These are phyloP conservation scores for Talaromyces amestolkiae DNA, from an alignment of 2,329 filamentous ascomycete species.

Conservation along the genomic window DNA sequence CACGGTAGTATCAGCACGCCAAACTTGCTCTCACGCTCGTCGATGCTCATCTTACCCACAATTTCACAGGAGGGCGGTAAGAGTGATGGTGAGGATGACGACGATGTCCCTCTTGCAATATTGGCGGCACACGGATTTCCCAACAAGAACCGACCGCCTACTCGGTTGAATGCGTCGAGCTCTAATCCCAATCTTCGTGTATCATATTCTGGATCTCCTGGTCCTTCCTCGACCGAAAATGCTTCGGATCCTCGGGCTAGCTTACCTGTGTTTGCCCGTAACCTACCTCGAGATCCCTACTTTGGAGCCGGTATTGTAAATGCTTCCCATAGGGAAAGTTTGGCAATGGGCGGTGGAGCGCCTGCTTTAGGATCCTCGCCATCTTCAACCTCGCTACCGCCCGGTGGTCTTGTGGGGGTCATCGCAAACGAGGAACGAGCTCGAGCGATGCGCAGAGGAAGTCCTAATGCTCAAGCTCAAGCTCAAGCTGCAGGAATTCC, in stretches of 20 bases:
- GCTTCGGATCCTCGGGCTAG: slow-evolving; percentile 47
- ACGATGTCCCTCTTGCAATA: slow-evolving; percentile 83
- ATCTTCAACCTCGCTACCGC: slow-evolving; percentile 50
- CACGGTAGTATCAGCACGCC: slow-evolving; percentile 61
- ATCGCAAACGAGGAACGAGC: slow-evolving; percentile 83
- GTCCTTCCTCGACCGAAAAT: slow-evolving; percentile 55
- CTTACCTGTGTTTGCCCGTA: slow-evolving; percentile 78
- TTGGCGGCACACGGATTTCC: slow-evolving; percentile 87
- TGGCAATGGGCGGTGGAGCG: slow-evolving; percentile 64
- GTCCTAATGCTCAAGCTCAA: slow-evolving; percentile 64
- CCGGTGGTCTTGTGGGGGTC: slow-evolving; percentile 80
- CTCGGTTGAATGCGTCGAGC: slow-evolving; percentile 60
- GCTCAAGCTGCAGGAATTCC: slow-evolving; percentile 42
- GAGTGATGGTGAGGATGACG: slow-evolving; percentile 69
- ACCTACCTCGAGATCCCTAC: slow-evolving; percentile 81
- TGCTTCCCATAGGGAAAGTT: slow-evolving; percentile 68
- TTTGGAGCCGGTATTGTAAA: slow-evolving; percentile 74
- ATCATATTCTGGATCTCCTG: slow-evolving; percentile 51
- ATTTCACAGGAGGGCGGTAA: slow-evolving; percentile 40
- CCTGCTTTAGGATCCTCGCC: slow-evolving; percentile 41
- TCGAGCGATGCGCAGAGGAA: slow-evolving; percentile 73
- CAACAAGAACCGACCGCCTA: slow-evolving; percentile 71
- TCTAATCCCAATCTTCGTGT: slow-evolving; percentile 71
- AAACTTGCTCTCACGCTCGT: slow-evolving; percentile 50
- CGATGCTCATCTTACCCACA: slow-evolving; percentile 33